Base-by-base conservation (phyloP, 2,329 filamentous ascomycete genomes). In the Neonectria punicea region DNA sequence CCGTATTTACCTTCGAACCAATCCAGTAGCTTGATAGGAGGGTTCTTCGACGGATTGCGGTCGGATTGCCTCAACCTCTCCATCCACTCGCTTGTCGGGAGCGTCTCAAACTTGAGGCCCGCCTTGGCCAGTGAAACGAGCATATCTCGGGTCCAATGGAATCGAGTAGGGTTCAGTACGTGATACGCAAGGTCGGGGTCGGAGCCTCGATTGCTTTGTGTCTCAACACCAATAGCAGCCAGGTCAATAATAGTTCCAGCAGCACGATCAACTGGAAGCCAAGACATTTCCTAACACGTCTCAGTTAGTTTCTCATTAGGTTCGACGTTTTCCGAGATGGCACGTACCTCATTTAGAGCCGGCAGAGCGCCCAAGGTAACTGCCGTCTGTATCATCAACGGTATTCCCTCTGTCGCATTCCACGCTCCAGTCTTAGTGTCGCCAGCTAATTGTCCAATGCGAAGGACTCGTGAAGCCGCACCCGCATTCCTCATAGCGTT, bases 351-450 rank as follows among this genome's bases (percentile, higher is more conserved):
- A 2, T 80, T 73, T 2, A 88, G 75, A 10, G 73, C 72, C 0
- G 86, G 87, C 2, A 88, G 73, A 1, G 80, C 79, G 1, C 82
- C 82, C 11, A 85, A 77, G 0, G 82, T 84, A 2, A 76, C 70
- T 0, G 83, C 83, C 3, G 78, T 80, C 65, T 81, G 82, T 0
- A 89, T 76, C 78, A 88, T 85, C 59, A 88, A 73, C 1, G 86
- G 83, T 18, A 87, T 83, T 3, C 83, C 85, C 70, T 87, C 85
- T 0, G 79, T 83, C 1, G 75, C 75, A 68, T 85, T 87, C 86
- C 85, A 87, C 11, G 83, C 73, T 7, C 84, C 86, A 34, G 80
- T 70, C 10, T 76, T 63, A 0, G 79, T 83, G 69, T 87, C 84
- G 1, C 80, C 85, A 10, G 83, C 78, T 49, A 87, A 79, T 70